Evolutionary conservation across 768 basidiomycete species (phyloP).

Genomic region (Amanita phalloides): DNA sequence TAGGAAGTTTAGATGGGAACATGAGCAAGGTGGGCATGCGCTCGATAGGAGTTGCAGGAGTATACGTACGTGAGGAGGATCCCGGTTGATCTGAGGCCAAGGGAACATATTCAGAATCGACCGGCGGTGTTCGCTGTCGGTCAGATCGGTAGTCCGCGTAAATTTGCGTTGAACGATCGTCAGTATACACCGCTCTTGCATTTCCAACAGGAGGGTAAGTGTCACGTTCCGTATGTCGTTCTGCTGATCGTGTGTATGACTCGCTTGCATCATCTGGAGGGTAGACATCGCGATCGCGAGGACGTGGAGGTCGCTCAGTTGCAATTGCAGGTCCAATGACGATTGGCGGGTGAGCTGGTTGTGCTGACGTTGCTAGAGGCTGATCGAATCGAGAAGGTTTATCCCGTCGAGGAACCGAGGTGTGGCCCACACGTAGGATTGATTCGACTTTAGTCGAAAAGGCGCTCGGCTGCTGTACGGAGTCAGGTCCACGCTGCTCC

Average conservation of each 20-base stretch:
- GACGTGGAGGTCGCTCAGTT: neutral
- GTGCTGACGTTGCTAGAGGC: slow-evolving; percentile 5
- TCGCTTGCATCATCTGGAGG: slow-evolving; percentile 13
- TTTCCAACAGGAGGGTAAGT: slow-evolving; percentile 8
- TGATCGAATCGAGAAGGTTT: slow-evolving; percentile 17
- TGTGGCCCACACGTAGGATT: slow-evolving; percentile 1
- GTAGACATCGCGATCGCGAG: slow-evolving; percentile 12
- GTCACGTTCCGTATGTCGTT: slow-evolving; percentile 5
- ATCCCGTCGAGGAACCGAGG: slow-evolving; percentile 7
- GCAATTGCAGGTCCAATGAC: neutral
- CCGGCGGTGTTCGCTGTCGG: neutral
- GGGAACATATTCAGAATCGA: slow-evolving; percentile 2
- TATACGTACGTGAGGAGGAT: slow-evolving; percentile 22
- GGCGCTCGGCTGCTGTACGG: slow-evolving; percentile 7
- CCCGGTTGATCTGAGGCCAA: slow-evolving; percentile 11
- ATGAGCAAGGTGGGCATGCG: slow-evolving; percentile 11
- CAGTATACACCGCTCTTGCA: slow-evolving; percentile 3
- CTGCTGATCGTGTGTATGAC: slow-evolving; percentile 6
- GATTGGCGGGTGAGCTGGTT: neutral
- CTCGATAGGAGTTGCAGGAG: slow-evolving; percentile 10
- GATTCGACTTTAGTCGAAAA: neutral
- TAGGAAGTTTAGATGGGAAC: slow-evolving; percentile 9
- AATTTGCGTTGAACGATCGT: neutral
- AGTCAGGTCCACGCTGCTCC: slow-evolving; percentile 12
- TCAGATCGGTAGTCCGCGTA: neutral